phyloP scores from a whole-genome alignment of 495 filamentous ascomycete genomes.

The Neurospora sp. region DNA sequence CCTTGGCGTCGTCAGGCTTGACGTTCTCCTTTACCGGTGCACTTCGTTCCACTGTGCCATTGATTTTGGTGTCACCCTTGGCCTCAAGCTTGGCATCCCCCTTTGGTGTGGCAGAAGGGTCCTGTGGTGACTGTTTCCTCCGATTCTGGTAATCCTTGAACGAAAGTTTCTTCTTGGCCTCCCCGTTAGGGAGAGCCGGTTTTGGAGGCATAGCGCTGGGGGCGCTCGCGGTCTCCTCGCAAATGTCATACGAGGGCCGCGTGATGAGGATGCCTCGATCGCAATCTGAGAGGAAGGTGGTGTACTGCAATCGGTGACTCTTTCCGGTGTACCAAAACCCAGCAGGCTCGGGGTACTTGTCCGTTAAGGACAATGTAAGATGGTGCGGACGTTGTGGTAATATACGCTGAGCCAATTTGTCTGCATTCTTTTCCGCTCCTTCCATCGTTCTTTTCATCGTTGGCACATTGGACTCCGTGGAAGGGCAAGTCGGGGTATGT shows the following conservation, averaged over 20 bases:
- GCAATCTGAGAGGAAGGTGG: constrained; percentile 34
- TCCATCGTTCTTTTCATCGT: constrained; percentile 37
- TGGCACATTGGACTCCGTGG: constrained; percentile 18
- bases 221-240: constrained; percentile 25
- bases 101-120: constrained; percentile 3
- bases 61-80: constrained; percentile 1
- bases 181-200: constrained; percentile 19
- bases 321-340: constrained; percentile 27
- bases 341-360: constrained; percentile 26
- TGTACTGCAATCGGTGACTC: constrained; percentile 31
- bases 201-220: constrained; percentile 15
- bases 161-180: constrained; percentile 38
- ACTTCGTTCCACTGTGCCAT: constrained; percentile 1
- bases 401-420: constrained; percentile 30
- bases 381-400: constrained; percentile 35
- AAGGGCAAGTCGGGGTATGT: neutral
- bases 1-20: constrained; percentile 11
- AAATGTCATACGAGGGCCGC: constrained; percentile 31
- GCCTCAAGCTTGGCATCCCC: constrained; percentile 13
- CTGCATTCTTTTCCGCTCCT: constrained; percentile 36
- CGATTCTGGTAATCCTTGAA: constrained; percentile 38
- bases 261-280: constrained; percentile 38
- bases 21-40: constrained; percentile 4
- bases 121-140: constrained; percentile 18
- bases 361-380: constrained; percentile 29